These are phyloP conservation scores for Picochlorum sp. DNA, from an alignment of 139 green algal species.

Conservation along the genomic window DNA sequence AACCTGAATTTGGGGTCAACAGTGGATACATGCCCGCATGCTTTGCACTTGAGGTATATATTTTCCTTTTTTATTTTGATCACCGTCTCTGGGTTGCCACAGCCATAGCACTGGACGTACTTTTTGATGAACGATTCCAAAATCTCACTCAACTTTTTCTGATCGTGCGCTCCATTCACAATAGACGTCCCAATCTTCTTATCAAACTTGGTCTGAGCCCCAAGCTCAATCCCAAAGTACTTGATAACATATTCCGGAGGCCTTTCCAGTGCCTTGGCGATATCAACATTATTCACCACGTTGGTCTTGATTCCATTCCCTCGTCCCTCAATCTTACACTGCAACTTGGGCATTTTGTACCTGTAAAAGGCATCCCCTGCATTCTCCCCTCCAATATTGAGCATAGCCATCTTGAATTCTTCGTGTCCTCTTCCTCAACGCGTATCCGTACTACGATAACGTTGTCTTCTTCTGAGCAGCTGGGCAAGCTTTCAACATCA, in stretches of 20 bases:
- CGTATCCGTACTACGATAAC: background rate
- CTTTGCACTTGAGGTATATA: constrained; percentile 96
- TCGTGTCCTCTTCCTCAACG: background rate
- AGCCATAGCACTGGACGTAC: constrained; percentile 97
- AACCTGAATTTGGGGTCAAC: constrained; percentile 94
- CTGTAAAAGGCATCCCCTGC: constrained; percentile 82
- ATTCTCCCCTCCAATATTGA: constrained; percentile 68
- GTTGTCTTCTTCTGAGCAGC: too few relatives aligned
- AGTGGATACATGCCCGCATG: constrained; percentile 66
- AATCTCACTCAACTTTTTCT: constrained; percentile 68
- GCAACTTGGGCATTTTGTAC: constrained; percentile 98
- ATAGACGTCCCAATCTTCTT: constrained; percentile 79
- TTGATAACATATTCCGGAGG: constrained; percentile 92
- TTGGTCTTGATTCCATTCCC: constrained; percentile 99
- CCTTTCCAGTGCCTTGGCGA: constrained; percentile 92
- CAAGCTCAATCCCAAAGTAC: constrained; percentile 94
- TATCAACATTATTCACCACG: constrained; percentile 97
- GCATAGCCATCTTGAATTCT: background rate
- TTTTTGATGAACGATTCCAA: constrained; percentile 98
- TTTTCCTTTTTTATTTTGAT: constrained; percentile 85
- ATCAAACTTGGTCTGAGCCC: constrained; percentile 93
- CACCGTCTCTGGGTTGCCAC: constrained; percentile 94
- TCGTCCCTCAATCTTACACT: constrained; percentile 91
- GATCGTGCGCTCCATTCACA: constrained; percentile 86
- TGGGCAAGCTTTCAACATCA: too few relatives aligned